Base-by-base conservation (phyloP, 192 early-diverging fungal species). In the Coemansia sp. region DNA sequence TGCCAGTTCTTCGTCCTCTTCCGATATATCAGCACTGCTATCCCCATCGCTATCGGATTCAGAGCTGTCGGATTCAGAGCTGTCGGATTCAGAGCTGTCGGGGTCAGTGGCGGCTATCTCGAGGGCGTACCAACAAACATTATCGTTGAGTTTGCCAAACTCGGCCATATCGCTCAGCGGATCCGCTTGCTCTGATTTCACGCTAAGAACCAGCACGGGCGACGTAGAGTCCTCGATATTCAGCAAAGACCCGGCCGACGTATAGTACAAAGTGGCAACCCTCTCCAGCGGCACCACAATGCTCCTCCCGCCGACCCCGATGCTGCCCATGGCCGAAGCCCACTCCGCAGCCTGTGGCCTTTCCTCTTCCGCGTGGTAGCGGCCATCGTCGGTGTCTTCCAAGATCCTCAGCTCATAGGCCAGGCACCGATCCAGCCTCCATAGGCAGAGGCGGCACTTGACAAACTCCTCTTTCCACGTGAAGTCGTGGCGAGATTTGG, bases 401-500 rank as follows among this genome's bases (percentile, higher is more conserved):
- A 65, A 63, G 5, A 92, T 45, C 1, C 84, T 60, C 43, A 92
- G 61, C 31, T 88, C 80, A 59, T 92, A 91, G n/a, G 31, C 40
- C 60, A 76, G 62, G 37, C 33, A 9, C 21, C 42, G 26, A 16
- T 18, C 1, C 3, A 26, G 28, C n/a, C 81, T 66, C 78, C 70
- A 70, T 26, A 84, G 48, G 3, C 46, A 60, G 11, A 76, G 82
- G 10, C 69, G 71, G 55, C 82, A 83, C 64, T 88, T 86, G 11
- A 75, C 83, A 58, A 84, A 88, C 59, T 93, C 92, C 68, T 93
- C 92, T 66, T 92, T 91, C 92, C 92, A 93, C 2, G 91, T 93
- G 58, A 86, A 89, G 16, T 90, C 89, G 5, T 68, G 51, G 34
- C 73, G 77, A 5, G 83, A 69, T 59, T 85, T 85, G 13, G 86